Base-by-base conservation (phyloP, 768 basidiomycete genomes). In the Neoboletus subvelutipes region DNA sequence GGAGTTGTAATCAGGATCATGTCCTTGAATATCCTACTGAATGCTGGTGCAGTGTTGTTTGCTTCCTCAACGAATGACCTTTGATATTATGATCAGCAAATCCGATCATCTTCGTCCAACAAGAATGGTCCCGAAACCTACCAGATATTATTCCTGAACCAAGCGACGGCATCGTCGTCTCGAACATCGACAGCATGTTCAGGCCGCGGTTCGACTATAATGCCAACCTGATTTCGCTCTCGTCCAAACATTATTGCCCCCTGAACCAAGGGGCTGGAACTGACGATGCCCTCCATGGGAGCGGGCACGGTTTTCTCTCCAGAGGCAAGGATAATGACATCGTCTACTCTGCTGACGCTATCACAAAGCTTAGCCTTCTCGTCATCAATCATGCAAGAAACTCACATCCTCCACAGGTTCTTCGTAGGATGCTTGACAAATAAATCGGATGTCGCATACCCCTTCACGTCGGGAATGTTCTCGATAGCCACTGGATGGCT, bases 11-110 rank as follows among this genome's bases (percentile, higher is more conserved):
- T 58, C 11, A 81, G 34, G 45, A 82, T 80, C 80, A 81, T 79
- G 60, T 81, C 76, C 62, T 78, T 78, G 71, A 76, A 79, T 22
- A 79, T 70, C n/a, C 73, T 67, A 53, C 75, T 76, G 55, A 74
- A 76, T 1, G 72, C 65, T 0, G 78, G 78, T 0, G 75, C 68
- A 8, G 57, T 60, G 15, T 57, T 59, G 55, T 79, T 79, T 2
- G 76, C 78, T 39, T 75, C 71, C 20, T 77, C 76, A 1, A 80
- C 70, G 13, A 63, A 42, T 0, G 74, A 68, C 72, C 75, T 77
- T 47, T 12, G 5, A 55, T 5, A 22, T 13, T 12, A 22, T 12
- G 28, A 50, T 54, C n/a, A 54, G 24, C 11, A 39, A 5, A 20
- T 28, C n/a, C 15, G 13, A 36, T 17, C 11, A 34, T n/a, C 33